Base-by-base conservation (phyloP, 495 filamentous ascomycete species). In the Amphirosellinia nigrospora region DNA sequence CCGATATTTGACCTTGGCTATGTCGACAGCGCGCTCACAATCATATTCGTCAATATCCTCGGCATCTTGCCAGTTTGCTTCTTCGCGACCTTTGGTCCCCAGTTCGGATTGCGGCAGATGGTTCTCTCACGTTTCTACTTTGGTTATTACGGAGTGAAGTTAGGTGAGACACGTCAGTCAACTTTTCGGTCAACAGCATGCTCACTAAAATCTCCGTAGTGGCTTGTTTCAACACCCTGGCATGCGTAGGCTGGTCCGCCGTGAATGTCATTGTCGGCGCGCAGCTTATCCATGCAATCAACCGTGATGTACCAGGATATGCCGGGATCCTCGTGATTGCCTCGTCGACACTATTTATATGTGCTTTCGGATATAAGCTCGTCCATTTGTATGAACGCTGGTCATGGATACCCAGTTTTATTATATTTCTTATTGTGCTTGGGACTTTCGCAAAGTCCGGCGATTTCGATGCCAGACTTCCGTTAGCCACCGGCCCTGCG, bases 41-140 rank as follows among this genome's bases (percentile, higher is more conserved):
- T 92, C 68, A 74, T 95, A 52, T 93, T 94, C 80, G 87, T 94
- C 84, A 96, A 94, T 76, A 70, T 93, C 11, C 84, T 95, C 28
- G 92, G 90, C 53, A 85, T 92, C 39, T 74, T 91, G 64, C 91
- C 92, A 19, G 91, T 93, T 16, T 90, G 88, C 84, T 92, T 92
- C 83, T 94, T 94, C 83, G 90, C 89, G 4, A 91, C 90, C 28
- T 93, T 94, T 70, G 93, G 93, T 7, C 89, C 93, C 16, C 77
- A 79, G 7, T 94, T 94, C 76, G 93, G 93, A 10, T 81, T 96
- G 64, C 89, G 93, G 52, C 93, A 96, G 80, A 94, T 96, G 90
- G 89, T 94, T 5, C 85, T 95, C n/a, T 92, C 91, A 6, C 84
- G 93, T 30, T 94, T 91, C 81, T 96, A 84, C 82, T 95, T 94